Evolutionary conservation across 257 asterid species (phyloP), one percentile per base, ranked within the genome.

Genomic region (Oldenlandia corymbosa): DNA sequence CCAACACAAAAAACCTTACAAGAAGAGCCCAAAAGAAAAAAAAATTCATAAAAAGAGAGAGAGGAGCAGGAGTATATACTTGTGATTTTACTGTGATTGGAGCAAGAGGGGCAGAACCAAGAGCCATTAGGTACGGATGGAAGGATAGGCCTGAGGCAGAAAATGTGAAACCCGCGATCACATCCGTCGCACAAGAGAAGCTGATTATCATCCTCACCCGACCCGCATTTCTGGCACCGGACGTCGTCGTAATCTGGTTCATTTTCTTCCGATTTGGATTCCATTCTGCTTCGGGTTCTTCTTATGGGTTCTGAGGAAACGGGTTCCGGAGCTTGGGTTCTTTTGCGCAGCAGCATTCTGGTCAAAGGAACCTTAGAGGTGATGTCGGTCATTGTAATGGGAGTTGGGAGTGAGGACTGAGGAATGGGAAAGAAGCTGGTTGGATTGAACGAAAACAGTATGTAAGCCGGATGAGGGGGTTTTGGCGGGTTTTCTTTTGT

Each of bases 161-260:
- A 87, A 1, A 87, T 50, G 70, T 92, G 97, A 74, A 78, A 82
- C 2, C 99, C 99, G 1, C 73, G 46, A 64, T 92, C 94, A 39
- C 99, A 92, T 68, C 80, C 75, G 45, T 92, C 98, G 70, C 98
- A 92, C 9, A 92, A 67, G 30, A 92, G 73, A 74, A 92, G 95
- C 85, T 89, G 79, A 41, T 72, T 71, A 59, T 81, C 87, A 39
- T 66, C 60, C 16, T 81, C 76, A 12, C 90, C 97, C 61, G 90
- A 89, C 78, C 94, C 85, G 55, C 99, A 92, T 78, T 80, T 71
- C 78, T 81, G 85, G 36, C 99, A 92, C 42, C 67, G 67, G 26
- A 70, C 64, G 3, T 88, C 84, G 59, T 68, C 52, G 73, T 78
- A 79, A 24, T 69, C 72, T 8, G 26, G 66, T 46, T 58, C 75